A percentile compares a stretch with the other conserved stretches of the same genome.
Evolutionary conservation across 441 rosid genomes (phyloP).

Genomic region (Cnidoscolus chayamansa): DNA sequence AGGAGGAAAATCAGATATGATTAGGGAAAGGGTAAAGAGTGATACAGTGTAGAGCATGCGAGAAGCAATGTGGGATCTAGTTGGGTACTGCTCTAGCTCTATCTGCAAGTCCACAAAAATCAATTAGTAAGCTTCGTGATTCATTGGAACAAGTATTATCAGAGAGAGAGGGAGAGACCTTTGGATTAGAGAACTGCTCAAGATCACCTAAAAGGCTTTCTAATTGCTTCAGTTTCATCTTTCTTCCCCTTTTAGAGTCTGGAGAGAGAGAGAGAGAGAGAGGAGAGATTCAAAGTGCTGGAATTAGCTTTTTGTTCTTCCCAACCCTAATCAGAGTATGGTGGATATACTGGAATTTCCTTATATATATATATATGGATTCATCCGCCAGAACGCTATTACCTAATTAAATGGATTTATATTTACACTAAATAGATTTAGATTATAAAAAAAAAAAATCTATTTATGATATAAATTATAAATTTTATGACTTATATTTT

Average conservation of each 20-base stretch:
- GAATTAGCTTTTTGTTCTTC: background rate
- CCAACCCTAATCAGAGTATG: constrained; percentile 18
- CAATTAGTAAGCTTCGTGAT: background rate
- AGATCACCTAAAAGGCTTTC: constrained; percentile 76
- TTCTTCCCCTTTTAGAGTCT: background rate
- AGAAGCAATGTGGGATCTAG: constrained; percentile 95
- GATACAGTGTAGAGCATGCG: constrained; percentile 83
- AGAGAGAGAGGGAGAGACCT: constrained; percentile 31
- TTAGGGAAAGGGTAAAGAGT: background rate
- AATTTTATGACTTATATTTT: too few species aligned
- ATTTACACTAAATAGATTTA: too few species aligned
- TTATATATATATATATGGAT: too few species aligned
- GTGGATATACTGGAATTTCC: constrained; percentile 9
- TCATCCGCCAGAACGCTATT: too few species aligned
- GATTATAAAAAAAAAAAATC: too few species aligned
- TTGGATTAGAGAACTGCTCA: constrained; percentile 67
- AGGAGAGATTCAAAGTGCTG: background rate
- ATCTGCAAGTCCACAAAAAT: constrained; percentile 38
- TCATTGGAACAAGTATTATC: background rate
- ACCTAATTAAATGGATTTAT: too few species aligned
- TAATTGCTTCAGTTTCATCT: constrained; percentile 85
- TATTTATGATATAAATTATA: too few species aligned
- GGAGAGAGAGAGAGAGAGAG: too few species aligned
- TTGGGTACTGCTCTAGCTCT: constrained; percentile 93
- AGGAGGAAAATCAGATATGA: background rate